Conservation (phyloP, 2,329 filamentous ascomycete genomes). For the Stenocarpella maydis region DNA sequence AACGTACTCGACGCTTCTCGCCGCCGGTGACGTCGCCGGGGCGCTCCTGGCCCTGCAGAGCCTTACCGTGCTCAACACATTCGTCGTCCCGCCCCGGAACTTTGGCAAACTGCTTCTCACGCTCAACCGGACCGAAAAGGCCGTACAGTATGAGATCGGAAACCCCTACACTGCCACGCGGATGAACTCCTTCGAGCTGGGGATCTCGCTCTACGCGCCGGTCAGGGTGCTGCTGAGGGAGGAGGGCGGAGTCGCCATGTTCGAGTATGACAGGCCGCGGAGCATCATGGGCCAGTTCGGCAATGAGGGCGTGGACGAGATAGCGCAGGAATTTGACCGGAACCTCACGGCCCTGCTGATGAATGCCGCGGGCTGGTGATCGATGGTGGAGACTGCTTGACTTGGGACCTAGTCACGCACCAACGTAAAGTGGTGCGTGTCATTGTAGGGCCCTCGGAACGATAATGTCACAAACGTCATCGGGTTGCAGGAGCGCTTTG, state of each 20-base stretch:
- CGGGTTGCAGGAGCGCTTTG: too few species aligned
- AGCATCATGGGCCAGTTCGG: neutral
- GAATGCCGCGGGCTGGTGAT: slow-evolving; percentile 7
- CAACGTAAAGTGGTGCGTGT: neutral
- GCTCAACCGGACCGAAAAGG: too few species aligned
- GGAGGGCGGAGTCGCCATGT: too few species aligned
- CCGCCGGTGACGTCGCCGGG: neutral
- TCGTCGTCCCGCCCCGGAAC: slow-evolving; percentile 1
- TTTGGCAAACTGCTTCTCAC: neutral
- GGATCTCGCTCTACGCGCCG: too few species aligned
- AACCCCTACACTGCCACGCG: too few species aligned
- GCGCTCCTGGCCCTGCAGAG: neutral
- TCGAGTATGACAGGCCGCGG: too few species aligned
- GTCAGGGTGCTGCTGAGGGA: too few species aligned
- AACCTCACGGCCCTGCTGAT: neutral
- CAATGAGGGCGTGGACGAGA: neutral
- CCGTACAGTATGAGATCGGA: too few species aligned
- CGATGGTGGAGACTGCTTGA: neutral
- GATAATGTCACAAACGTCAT: too few species aligned
- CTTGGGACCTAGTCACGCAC: neutral
- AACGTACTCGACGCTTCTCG: neutral
- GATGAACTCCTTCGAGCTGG: too few species aligned
- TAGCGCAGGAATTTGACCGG: neutral
- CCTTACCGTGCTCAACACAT: neutral
- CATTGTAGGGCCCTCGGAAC: too few species aligned